A percentile compares a stretch with the other conserved stretches of the same genome.
Evolutionary conservation across 2,329 filamentous ascomycete species (phyloP).

Genomic region (Epichloe coenophiala): DNA sequence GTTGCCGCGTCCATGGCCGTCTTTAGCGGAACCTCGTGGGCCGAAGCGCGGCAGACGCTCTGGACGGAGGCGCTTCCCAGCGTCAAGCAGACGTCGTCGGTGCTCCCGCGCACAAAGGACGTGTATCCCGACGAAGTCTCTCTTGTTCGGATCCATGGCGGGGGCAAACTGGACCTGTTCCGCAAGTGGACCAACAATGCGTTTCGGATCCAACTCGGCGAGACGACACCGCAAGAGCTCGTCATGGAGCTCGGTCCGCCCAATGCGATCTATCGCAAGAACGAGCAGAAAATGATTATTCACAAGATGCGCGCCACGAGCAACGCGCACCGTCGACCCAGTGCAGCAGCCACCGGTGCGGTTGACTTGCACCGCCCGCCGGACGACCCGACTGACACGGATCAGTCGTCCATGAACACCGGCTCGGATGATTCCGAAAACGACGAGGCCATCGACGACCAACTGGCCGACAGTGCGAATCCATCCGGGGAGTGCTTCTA

Average conservation of each 20-base stretch:
- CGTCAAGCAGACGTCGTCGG: constrained; percentile 51
- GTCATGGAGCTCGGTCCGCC: constrained; percentile 84
- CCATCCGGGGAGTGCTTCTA: constrained; percentile 72
- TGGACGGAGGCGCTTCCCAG: constrained; percentile 65
- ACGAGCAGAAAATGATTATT: constrained; percentile 77
- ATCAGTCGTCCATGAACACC: constrained; percentile 61
- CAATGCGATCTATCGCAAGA: constrained; percentile 86
- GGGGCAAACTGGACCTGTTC: constrained; percentile 64
- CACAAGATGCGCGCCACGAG: constrained; percentile 51
- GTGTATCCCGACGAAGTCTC: constrained; percentile 82
- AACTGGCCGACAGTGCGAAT: constrained; percentile 33
- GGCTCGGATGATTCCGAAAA: constrained; percentile 53
- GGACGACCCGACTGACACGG: constrained; percentile 55
- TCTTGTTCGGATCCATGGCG: constrained; percentile 61
- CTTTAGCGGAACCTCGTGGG: constrained; percentile 84
- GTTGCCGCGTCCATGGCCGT: constrained; percentile 79
- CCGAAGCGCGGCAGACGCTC: constrained; percentile 61
- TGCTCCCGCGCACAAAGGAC: constrained; percentile 60
- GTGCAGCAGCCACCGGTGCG: constrained; percentile 20
- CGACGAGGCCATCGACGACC: constrained; percentile 44
- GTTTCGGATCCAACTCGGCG: constrained; percentile 62
- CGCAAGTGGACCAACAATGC: constrained; percentile 54
- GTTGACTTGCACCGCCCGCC: constrained; percentile 27
- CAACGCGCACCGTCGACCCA: constrained; percentile 34
- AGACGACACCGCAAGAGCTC: constrained; percentile 85